Evolutionary conservation across 768 basidiomycete species (phyloP), one percentile per base, ranked within the genome.

Genomic region (Amanita inopinata): DNA sequence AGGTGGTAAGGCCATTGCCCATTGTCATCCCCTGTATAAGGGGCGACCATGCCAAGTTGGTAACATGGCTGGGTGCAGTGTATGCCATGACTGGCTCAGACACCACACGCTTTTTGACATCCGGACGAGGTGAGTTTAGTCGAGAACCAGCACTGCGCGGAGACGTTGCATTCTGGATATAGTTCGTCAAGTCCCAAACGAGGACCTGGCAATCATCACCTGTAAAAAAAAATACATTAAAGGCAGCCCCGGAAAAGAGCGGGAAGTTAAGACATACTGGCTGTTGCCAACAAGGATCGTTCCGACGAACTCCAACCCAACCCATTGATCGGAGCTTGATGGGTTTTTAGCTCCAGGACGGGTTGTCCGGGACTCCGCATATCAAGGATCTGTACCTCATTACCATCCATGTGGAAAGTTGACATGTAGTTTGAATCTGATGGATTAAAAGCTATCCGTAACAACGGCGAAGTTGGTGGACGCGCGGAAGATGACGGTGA

Each of bases 341-440:
- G 94, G 12, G 76, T 91, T 49, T 77, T 74, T 14, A 97, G 66
- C 60, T 98, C 93, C 55, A 92, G 83, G 12, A 97, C 92, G 0
- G 96, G 92, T 48, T 87, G 81, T 2, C 96, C 96, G 1, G 96
- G 96, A 61, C 82, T 87, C 40, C 96, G 78, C 88, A 97, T 97
- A 55, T 99, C 96, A 48, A 99, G 67, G 19, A 99, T 88, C 58
- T 96, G 87, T 3, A 96, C 73, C 53, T 92, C 86, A 14, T 71
- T 61, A 37, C 88, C 87, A 55, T 96, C 92, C 73, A 90, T 83
- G 54, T 97, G 94, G 61, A 97, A 96, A 2, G 92, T 94, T 9
- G 91, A 88, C 78, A 99, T 87, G 60, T 94, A 96, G 52, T 96
- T 92, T 11, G 91, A 84, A 60, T 87, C 83, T 5, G 79, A 74